Conservation (phyloP, 352 stramenopile species). For the Phytophthora crassamura region DNA sequence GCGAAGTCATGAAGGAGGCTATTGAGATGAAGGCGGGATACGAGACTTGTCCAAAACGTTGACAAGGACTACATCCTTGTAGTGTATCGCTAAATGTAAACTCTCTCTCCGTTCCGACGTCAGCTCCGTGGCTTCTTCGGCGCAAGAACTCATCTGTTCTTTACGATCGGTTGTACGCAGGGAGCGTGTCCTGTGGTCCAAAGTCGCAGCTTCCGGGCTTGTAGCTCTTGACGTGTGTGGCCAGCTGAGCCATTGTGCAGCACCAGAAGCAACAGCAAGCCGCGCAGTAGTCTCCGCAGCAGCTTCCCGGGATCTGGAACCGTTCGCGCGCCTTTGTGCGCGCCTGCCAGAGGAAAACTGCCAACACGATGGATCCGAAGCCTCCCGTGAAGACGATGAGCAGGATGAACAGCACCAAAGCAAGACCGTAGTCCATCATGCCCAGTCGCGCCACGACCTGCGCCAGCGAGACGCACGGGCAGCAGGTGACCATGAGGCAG, state of each 20-base stretch:
- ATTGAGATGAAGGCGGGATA: too few relatives aligned
- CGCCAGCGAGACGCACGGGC: conserved; percentile 43
- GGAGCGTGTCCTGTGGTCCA: conserved; percentile 38
- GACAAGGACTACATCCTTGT: too few relatives aligned
- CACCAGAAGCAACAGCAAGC: conserved; percentile 38
- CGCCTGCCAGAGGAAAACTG: conserved; percentile 25
- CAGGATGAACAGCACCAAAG: conserved; percentile 16
- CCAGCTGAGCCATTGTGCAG: conserved; percentile 50
- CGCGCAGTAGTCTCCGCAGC: conserved; percentile 34
- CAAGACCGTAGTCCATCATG: conserved; percentile 26
- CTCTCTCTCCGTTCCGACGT: too few relatives aligned
- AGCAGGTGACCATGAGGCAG: conserved; percentile 23
- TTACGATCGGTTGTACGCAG: conserved; percentile 27
- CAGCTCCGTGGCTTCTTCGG: too few relatives aligned
- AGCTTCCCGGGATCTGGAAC: conserved; percentile 46
- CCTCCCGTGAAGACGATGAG: conserved; percentile 4
- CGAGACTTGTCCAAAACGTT: too few relatives aligned
- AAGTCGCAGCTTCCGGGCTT: conserved; percentile 50
- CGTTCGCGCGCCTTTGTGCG: conserved; percentile 35
- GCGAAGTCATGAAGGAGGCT: too few relatives aligned
- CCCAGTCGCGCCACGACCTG: conserved; percentile 41
- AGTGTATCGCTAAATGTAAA: too few relatives aligned
- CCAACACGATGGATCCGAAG: neutral
- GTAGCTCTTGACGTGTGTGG: conserved; percentile 59
- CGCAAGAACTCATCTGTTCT: neutral